Evolutionary conservation across 108 stramenopile species (phyloP).

Genomic region (Asterionellopsis glacialis): DNA sequence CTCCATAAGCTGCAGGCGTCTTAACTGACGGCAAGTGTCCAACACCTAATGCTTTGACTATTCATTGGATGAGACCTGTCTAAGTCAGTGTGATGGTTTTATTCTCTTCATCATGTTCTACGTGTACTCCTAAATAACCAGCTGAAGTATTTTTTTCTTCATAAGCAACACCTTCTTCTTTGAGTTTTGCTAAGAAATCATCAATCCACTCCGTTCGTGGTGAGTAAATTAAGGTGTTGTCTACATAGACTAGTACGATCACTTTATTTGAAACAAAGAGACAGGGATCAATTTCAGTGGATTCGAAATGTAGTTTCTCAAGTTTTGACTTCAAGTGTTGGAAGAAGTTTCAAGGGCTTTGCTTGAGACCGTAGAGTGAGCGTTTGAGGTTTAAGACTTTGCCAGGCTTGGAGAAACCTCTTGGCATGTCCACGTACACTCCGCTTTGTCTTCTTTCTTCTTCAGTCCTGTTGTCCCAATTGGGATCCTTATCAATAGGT

Average conservation of each 20-base stretch:
- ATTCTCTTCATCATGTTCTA: slow-evolving; percentile 4
- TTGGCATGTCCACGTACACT: slow-evolving; percentile 40
- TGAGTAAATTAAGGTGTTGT: too few relatives aligned
- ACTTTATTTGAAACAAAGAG: slow-evolving; percentile 34
- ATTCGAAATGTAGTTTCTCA: slow-evolving; percentile 8
- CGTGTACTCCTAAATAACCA: too few relatives aligned
- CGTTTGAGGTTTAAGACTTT: slow-evolving; percentile 24
- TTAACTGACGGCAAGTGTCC: not conserved
- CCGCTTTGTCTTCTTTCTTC: slow-evolving; percentile 1
- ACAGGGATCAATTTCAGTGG: slow-evolving; percentile 32
- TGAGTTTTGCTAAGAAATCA: slow-evolving; percentile 9
- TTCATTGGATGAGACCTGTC: slow-evolving; percentile 24
- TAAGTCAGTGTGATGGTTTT: slow-evolving; percentile 27
- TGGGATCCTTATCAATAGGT: slow-evolving; percentile 12
- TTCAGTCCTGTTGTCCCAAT: not conserved
- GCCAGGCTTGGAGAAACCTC: slow-evolving; percentile 22
- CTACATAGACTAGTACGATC: slow-evolving; percentile 40
- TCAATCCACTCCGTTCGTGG: slow-evolving; percentile 7
- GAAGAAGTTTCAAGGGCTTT: slow-evolving; percentile 27
- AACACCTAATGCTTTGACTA: slow-evolving; percentile 28
- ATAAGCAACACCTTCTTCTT: too few relatives aligned
- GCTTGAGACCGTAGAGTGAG: slow-evolving; percentile 27
- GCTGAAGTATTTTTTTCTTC: too few relatives aligned
- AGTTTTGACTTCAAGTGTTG: slow-evolving; percentile 13
- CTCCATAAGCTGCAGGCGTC: not conserved